Evolutionary conservation across 441 rosid species (phyloP), one percentile per base, ranked within the genome.

Genomic region (Pelargonium exstipulatum): DNA sequence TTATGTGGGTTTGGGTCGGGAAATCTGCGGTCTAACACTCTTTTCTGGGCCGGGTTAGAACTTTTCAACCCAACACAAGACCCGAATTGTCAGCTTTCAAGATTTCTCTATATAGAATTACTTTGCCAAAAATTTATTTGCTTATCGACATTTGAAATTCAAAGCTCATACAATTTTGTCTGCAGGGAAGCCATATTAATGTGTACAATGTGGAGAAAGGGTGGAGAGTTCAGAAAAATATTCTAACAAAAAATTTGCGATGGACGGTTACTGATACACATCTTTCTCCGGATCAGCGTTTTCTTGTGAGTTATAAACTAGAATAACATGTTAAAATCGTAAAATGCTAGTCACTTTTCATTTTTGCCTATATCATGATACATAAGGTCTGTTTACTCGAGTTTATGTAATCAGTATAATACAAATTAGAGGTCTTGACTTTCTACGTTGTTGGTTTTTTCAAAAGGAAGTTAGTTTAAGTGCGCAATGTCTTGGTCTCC

Each of bases 221-320:
- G 10, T 92, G 96, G 98, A 80, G 84, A 78, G 60, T 86, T 82
- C 91, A 87, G 73, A 92, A 90, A 83, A 76, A 88, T 71, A 86
- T 92, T 72, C 75, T 73, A 65, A 83, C 97, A 1, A 89, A 78
- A 80, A 87, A 86, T 76, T 80, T 90, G 77, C 77, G 73, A 29
- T 92, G 98, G 98, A 90, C 97, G 3, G 83, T 89, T 72, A 92
- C 97, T 1, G 98, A 92, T 83, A 82, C 97, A 24, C 83, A 84
- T 78, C 86, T 92, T 69, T 92, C 97, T 9, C 96, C 98, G 16
- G 91, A 92, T 80, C 91, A 79, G 67, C 91, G 77, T 12, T 80
- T 75, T 76, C 88, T 92, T 73, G 97, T 85, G 77, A 82, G 87
- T 80, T 71, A 68, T 58, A 35, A 66, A 64, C 58, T 51, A 51